Base-by-base conservation (phyloP, 768 basidiomycete genomes). In the Hemileccinum rubropunctum region DNA sequence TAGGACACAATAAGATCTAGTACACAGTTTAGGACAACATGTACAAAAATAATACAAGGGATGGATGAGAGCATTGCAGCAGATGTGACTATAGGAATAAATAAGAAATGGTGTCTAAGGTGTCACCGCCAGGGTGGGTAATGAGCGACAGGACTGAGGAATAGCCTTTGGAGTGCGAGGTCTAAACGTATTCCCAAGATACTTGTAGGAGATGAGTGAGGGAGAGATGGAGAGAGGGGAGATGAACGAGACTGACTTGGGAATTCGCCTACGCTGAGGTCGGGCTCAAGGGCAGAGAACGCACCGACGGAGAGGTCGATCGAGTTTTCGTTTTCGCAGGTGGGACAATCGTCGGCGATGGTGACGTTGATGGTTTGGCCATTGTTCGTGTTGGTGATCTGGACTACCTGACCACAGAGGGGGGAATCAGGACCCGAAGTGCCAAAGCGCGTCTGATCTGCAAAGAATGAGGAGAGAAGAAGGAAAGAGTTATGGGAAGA, bases 291-390 rank as follows among this genome's bases (percentile, higher is more conserved):
- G 14, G 64, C 58, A 21, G 68, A 27, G 79, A 95, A 94, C 39
- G 88, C 86, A 47, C 61, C 81, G 43, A 57, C 47, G n/a, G 88
- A 89, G 37, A 90, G 73, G 60, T 91, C 88, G 62, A 97, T 82
- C 14, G 84, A 88, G 66, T 86, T 77, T 26, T 32, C 30, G 58
- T 79, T 81, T 0, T 61, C 44, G 72, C 91, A 95, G 17, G 84
- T 85, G 21, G 91, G 91, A 76, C 92, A 97, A 33, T 77, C 83
- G 58, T 93, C 91, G 12, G 79, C 88, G 55, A 97, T 74, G 21
- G 73, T 77, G 39, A 83, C 91, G 4, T 67, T 73, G 50, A 88
- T 76, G n/a, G 67, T 63, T 67, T 73, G 20, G 42, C 77, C 73
- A 12, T 45, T 69, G 69, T 80, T 82, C 21, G 70, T 57, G 73